Conservation (phyloP, 2,329 filamentous ascomycete species). For the Pezicula rhizophila region DNA sequence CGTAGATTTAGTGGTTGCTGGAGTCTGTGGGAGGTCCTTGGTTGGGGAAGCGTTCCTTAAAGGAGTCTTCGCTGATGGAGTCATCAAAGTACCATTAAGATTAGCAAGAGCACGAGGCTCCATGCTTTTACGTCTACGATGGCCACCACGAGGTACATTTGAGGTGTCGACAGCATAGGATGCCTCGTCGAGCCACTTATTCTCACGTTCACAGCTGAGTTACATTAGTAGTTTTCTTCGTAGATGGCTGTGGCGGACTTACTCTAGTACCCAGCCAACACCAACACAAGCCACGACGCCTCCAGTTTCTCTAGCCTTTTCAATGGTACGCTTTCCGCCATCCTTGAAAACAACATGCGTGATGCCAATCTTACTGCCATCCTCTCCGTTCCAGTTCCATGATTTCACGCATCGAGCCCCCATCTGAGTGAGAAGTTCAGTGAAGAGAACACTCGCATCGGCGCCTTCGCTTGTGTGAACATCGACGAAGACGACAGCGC, state of each 20-base stretch:
- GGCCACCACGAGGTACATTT: conserved; percentile 62
- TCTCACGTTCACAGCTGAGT: conserved; percentile 65
- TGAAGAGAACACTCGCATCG: conserved; percentile 75
- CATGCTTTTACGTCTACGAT: conserved; percentile 73
- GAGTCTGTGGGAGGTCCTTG: conserved; percentile 25
- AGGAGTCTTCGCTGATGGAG: conserved; percentile 27
- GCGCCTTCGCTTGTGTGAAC: conserved; percentile 77
- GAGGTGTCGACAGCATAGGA: conserved; percentile 64
- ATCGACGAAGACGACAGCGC: conserved; percentile 76
- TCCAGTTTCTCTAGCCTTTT: conserved; percentile 68
- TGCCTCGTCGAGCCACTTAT: conserved; percentile 69
- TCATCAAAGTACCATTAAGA: conserved; percentile 57
- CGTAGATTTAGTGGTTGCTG: conserved; percentile 20
- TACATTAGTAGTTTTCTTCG: conserved; percentile 24
- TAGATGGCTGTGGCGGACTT: conserved; percentile 35
- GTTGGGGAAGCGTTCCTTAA: conserved; percentile 23
- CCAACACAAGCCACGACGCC: conserved; percentile 81
- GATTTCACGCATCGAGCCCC: conserved; percentile 72
- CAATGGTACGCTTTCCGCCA: conserved; percentile 70
- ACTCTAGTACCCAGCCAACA: conserved; percentile 85
- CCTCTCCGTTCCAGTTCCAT: conserved; percentile 56
- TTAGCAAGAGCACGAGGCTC: conserved; percentile 67
- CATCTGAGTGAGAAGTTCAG: conserved; percentile 73
- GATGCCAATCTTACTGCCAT: conserved; percentile 56
- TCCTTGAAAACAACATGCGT: conserved; percentile 91